These are phyloP conservation scores for Penicillium freii DNA, from an alignment of 2,329 filamentous ascomycete species.

Conservation along the genomic window DNA sequence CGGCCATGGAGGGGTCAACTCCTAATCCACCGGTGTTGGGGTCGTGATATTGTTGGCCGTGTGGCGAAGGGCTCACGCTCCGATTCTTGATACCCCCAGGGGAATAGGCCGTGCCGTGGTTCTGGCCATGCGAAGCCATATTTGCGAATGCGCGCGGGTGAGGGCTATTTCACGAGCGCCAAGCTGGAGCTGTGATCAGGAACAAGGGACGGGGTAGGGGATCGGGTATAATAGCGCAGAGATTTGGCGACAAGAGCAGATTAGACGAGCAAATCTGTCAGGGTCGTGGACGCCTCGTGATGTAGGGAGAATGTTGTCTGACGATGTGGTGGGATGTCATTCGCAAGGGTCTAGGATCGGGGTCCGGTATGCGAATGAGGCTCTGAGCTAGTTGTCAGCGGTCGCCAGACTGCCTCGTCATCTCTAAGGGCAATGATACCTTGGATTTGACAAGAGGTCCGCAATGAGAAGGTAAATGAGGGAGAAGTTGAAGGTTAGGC, in stretches of 20 bases:
- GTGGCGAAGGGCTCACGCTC: constrained; percentile 45
- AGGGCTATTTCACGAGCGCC: constrained; percentile 5
- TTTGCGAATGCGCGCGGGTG: constrained; percentile 19
- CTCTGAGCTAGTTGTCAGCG: constrained; percentile 10
- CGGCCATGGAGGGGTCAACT: constrained; percentile 38
- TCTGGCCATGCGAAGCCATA: constrained; percentile 36
- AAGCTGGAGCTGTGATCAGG: background rate
- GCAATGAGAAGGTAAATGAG: background rate
- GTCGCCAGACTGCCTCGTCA: constrained; percentile 1
- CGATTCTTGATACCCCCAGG: constrained; percentile 39
- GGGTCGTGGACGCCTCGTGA: constrained; percentile 4
- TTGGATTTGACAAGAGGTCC: constrained; percentile 1
- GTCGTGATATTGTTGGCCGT: constrained; percentile 42
- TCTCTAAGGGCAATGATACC: constrained; percentile 1
- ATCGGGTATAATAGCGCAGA: background rate
- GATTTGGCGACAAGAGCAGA: background rate
- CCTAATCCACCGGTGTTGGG: constrained; percentile 30
- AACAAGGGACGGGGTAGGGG: background rate
- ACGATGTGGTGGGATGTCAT: constrained; percentile 16
- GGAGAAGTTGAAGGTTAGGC: constrained; percentile 11
- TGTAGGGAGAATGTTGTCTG: constrained; percentile 4
- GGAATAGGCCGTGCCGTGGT: constrained; percentile 37
- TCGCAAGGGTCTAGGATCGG: constrained; percentile 15
- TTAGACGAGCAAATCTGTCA: background rate
- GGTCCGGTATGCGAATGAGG: background rate